Conservation (phyloP, 192 early-diverging fungal species). For the Entomortierella beljakovae region DNA sequence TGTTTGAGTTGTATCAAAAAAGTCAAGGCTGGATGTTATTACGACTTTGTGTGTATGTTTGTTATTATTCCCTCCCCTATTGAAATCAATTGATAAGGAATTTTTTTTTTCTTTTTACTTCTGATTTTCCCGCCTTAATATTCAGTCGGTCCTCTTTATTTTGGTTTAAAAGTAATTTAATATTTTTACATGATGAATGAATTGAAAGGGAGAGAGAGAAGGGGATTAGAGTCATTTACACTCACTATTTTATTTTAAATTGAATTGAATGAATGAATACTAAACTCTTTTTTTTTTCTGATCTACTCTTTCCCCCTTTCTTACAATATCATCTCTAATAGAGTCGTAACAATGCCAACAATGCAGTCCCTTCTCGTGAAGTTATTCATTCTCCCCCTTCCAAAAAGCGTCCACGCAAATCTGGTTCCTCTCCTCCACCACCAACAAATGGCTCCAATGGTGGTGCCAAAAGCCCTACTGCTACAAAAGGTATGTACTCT, state of each 20-base stretch:
- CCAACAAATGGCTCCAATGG: constrained; percentile 1
- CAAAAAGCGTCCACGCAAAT: constrained; percentile 38
- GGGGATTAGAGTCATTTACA: too few species aligned
- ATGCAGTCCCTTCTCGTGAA: constrained; percentile 13
- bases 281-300: not conserved
- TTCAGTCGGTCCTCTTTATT: not conserved
- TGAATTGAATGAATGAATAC: not conserved
- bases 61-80: constrained; percentile 12
- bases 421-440: not conserved
- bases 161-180: not conserved
- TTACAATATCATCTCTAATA: not conserved
- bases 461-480: not conserved
- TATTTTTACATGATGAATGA: too few species aligned
- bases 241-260: not conserved
- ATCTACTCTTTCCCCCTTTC: not conserved
- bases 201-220: too few species aligned
- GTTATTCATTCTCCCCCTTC: too few species aligned
- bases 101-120: constrained; percentile 10
- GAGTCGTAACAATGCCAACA: constrained; percentile 24
- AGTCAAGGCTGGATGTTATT: not conserved
- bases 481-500: too few species aligned
- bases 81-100: constrained; percentile 31
- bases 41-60: not conserved
- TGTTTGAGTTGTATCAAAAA: not conserved
- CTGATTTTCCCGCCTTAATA: constrained; percentile 25